These are phyloP conservation scores for Cryoendolithus antarcticus DNA, from an alignment of 2,329 filamentous ascomycete genomes.

Conservation along the genomic window DNA sequence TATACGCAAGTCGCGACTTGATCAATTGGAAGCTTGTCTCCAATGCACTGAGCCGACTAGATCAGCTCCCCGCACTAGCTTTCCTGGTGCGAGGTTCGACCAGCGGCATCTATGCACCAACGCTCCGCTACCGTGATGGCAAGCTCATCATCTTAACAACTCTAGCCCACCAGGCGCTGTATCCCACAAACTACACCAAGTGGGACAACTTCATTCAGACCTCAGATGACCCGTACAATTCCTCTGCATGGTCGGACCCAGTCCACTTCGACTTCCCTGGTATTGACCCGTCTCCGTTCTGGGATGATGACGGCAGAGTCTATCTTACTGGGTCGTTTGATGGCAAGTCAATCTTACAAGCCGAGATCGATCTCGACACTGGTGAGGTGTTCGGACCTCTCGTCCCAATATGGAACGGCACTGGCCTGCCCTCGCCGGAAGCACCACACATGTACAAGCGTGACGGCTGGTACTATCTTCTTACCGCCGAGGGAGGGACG, in stretches of 20 bases:
- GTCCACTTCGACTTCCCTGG: conserved; percentile 34
- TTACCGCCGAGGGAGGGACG: conserved; percentile 27
- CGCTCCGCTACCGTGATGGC: conserved; percentile 27
- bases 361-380: conserved; percentile 22
- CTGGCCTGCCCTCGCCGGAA: conserved; percentile 23
- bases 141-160: conserved; percentile 27
- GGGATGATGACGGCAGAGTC: conserved; percentile 42
- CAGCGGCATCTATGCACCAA: conserved; percentile 30
- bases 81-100: conserved; percentile 23
- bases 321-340: conserved; percentile 30
- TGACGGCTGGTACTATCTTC: conserved; percentile 24
- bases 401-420: conserved; percentile 24
- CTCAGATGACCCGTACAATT: conserved; percentile 30
- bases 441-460: conserved; percentile 26
- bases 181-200: conserved; percentile 18
- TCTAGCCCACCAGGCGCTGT: conserved; percentile 16
- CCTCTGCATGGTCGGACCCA: conserved; percentile 35
- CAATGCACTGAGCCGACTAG: conserved; percentile 22
- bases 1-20: conserved; percentile 33
- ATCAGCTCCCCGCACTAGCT: conserved; percentile 25
- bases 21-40: conserved; percentile 27
- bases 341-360: conserved; percentile 18
- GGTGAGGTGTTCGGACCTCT: conserved; percentile 19
- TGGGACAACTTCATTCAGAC: conserved; percentile 36
- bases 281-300: conserved; percentile 45